phyloP scores from a whole-genome alignment of 345 rosid species.

The Eucalyptus polyanthemos region DNA sequence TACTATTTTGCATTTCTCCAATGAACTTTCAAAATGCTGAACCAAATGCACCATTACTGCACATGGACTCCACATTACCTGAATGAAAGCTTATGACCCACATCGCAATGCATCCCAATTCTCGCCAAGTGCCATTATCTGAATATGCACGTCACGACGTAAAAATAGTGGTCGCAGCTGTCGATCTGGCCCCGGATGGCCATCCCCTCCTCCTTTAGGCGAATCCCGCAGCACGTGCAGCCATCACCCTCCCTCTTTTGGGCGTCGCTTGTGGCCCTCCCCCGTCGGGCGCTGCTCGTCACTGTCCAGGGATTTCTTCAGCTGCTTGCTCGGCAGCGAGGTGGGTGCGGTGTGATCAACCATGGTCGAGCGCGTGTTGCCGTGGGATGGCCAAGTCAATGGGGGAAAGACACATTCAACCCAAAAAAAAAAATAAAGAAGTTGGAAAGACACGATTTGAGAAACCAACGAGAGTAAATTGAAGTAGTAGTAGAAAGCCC shows the following conservation, averaged over 20 bases:
- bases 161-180: slow-evolving; percentile 44
- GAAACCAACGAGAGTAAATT: too few relatives aligned
- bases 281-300: not conserved
- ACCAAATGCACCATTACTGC: not conserved
- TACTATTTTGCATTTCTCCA: too few relatives aligned
- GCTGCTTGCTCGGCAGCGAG: not conserved
- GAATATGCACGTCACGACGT: slow-evolving; percentile 30
- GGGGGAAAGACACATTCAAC: not conserved
- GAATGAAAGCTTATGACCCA: slow-evolving; percentile 28
- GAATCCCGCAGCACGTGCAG: slow-evolving; percentile 20
- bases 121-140: slow-evolving; percentile 20
- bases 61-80: not conserved
- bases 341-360: not conserved
- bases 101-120: slow-evolving; percentile 36
- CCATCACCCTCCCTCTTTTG: not conserved
- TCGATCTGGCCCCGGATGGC: slow-evolving; percentile 34
- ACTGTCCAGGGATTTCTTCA: not conserved
- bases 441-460: too few relatives aligned
- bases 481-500: not conserved
- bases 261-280: not conserved
- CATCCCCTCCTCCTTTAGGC: slow-evolving; percentile 25
- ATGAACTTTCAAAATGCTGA: too few relatives aligned
- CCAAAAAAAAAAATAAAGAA: too few relatives aligned
- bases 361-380: not conserved
- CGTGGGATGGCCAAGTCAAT: not conserved